Base-by-base conservation (phyloP, 176 grass and related monocot genomes). In the Tuctoria greenei region DNA sequence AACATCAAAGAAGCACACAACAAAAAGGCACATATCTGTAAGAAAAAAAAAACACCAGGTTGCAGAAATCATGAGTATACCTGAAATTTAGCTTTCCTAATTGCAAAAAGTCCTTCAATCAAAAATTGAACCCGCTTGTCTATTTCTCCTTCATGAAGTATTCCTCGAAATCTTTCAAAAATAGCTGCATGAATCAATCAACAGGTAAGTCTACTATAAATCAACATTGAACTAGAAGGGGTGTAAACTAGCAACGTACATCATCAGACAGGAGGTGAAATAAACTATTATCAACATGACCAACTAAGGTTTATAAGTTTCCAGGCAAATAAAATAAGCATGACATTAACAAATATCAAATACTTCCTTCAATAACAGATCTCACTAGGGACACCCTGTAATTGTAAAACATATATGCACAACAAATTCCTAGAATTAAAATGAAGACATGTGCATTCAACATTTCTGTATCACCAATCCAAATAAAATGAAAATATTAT, bases 31-130 rank as follows among this genome's bases (percentile, higher is more conserved):
- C 10, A 46, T 12, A 46, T 14, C 11, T 46, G 10, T 14, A 10
- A 50, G 46, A n/a, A 18, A 50, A 18, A 49, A 54, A 54, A n/a
- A 18, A n/a, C 1, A 2, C 1, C 26, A 43, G 41, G 34, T 67
- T 76, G 67, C 6, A 44, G 57, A 17, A 83, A 83, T 17, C 54
- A 75, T 31, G 66, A 72, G 12, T 35, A 17, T 83, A 97, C 94
- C 94, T 97, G 91, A 85, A 97, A 93, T 73, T 97, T 97, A 63
- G 94, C 94, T 69, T 97, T 97, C 78, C 95, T 87, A 55, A 98
- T 94, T 69, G 95, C 95, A 82, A 98, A 98, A 78, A 98, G 87
- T 17, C 95, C 95, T 92, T 98, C 95, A 24, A 98, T 98, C 10
- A 98, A 40, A 80, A 98, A 98, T 14, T 98, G 95, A 3, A 98